Percentiles rank a stretch among this genome's conserved stretches.
Evolutionary conservation across 306 rosid genomes (phyloP).

Genomic region (Ormosia semicastrata): DNA sequence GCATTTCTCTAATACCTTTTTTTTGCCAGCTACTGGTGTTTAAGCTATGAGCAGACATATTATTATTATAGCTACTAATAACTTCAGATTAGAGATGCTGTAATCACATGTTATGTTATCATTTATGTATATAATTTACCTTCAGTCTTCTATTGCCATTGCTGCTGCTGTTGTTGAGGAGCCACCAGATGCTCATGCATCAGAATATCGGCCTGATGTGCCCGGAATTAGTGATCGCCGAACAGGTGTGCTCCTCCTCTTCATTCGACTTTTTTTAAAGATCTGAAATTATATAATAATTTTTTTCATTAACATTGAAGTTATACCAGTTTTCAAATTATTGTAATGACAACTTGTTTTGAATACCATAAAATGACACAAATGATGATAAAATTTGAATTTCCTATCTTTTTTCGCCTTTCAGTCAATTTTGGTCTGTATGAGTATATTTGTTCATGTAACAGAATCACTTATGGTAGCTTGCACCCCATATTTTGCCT

Average conservation of each 20-base stretch:
- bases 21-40: background rate
- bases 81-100: background rate
- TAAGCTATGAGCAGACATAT: background rate
- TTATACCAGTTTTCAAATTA: background rate
- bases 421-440: conserved; percentile 7
- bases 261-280: background rate
- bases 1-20: background rate
- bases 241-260: conserved; percentile 49
- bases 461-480: background rate
- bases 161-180: conserved; percentile 34
- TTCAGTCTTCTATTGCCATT: conserved; percentile 44
- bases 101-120: background rate
- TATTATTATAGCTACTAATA: background rate
- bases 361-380: conserved; percentile 2
- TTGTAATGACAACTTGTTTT: background rate
- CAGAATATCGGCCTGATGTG: conserved; percentile 57
- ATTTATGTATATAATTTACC: conserved; percentile 13
- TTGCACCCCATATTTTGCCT: background rate
- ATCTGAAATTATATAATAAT: background rate
- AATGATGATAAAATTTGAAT: background rate
- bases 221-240: conserved; percentile 71
- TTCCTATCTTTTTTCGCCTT: background rate
- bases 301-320: background rate
- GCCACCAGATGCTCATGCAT: conserved; percentile 33
- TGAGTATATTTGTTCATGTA: background rate